Evolutionary conservation across 2,329 filamentous ascomycete species (phyloP).

Genomic region (Ophiostoma perfectum): DNA sequence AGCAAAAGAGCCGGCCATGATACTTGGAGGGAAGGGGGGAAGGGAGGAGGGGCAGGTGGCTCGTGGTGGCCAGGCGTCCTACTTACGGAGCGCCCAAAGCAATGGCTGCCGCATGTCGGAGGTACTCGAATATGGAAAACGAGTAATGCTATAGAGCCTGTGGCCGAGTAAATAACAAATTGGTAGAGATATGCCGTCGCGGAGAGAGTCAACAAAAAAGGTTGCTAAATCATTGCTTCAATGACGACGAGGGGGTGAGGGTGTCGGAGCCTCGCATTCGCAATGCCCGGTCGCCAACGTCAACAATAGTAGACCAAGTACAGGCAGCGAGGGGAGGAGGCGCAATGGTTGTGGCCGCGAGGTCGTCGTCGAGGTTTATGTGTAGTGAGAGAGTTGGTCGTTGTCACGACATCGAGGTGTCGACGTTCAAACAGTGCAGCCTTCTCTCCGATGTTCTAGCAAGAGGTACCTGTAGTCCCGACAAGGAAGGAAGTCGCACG

Average conservation of each 20-base stretch:
- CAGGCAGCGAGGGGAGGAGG: background rate
- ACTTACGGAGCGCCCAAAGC: conserved; percentile 25
- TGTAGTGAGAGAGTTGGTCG: background rate
- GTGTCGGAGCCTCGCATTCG: background rate
- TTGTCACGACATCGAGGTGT: background rate
- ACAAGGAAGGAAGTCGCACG: conserved; percentile 12
- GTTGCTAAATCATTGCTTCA: conserved; percentile 6
- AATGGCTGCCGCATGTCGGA: conserved; percentile 23
- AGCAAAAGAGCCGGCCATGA: background rate
- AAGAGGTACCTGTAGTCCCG: background rate
- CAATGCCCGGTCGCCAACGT: background rate
- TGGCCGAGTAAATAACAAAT: background rate
- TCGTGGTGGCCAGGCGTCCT: background rate
- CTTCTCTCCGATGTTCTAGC: background rate
- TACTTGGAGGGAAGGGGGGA: no score
- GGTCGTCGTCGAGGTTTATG: background rate
- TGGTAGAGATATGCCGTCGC: background rate
- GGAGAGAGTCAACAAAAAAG: background rate
- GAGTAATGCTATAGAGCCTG: background rate
- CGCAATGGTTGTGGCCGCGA: background rate
- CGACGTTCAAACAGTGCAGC: conserved; percentile 4
- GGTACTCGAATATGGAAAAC: background rate
- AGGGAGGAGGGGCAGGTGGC: background rate
- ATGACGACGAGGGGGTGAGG: background rate
- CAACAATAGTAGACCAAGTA: background rate